A percentile compares a stretch with the other conserved stretches of the same genome.
phyloP scores from a whole-genome alignment of 1,284 basidiomycete species.

The Hemileia vastatrix region DNA sequence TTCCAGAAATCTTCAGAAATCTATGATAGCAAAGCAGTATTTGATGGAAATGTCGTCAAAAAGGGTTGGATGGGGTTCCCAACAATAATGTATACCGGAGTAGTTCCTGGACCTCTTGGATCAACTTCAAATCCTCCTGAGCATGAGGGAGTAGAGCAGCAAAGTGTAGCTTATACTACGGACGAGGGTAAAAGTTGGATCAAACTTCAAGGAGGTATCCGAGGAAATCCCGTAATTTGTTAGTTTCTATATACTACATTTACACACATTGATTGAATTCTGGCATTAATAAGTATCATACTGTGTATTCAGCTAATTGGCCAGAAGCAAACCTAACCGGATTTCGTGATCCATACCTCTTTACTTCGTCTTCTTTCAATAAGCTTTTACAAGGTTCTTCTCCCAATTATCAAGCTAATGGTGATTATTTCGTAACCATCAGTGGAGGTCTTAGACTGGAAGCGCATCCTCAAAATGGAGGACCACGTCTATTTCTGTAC shows the following conservation, averaged over 20 bases:
- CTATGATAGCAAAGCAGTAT: conserved; percentile 35
- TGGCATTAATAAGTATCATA: not conserved
- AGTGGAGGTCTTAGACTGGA: conserved; percentile 28
- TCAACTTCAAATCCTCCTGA: conserved; percentile 25
- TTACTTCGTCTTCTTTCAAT: conserved; percentile 25
- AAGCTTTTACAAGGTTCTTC: conserved; percentile 22
- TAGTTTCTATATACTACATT: conserved; percentile 13
- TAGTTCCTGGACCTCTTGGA: conserved; percentile 27
- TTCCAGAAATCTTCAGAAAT: conserved; percentile 25
- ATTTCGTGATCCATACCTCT: conserved; percentile 34
- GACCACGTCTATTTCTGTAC: conserved; percentile 30
- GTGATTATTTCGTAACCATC: conserved; percentile 27
- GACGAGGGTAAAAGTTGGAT: conserved; percentile 33
- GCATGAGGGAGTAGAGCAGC: conserved; percentile 30
- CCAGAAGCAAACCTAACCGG: conserved; percentile 25
- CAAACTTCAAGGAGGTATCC: conserved; percentile 27
- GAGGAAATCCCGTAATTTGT: conserved; percentile 32
- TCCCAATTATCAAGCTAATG: conserved; percentile 18
- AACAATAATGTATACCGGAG: conserved; percentile 31
- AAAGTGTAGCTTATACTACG: conserved; percentile 29
- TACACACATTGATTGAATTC: not conserved
- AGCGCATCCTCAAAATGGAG: conserved; percentile 10
- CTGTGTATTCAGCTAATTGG: conserved; percentile 4
- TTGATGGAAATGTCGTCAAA: conserved; percentile 31
- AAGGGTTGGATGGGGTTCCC: conserved; percentile 28